A percentile compares a stretch with the other conserved stretches of the same genome.
These are phyloP conservation scores for Dalechampia spathulata DNA, from an alignment of 441 rosid species.

Conservation along the genomic window DNA sequence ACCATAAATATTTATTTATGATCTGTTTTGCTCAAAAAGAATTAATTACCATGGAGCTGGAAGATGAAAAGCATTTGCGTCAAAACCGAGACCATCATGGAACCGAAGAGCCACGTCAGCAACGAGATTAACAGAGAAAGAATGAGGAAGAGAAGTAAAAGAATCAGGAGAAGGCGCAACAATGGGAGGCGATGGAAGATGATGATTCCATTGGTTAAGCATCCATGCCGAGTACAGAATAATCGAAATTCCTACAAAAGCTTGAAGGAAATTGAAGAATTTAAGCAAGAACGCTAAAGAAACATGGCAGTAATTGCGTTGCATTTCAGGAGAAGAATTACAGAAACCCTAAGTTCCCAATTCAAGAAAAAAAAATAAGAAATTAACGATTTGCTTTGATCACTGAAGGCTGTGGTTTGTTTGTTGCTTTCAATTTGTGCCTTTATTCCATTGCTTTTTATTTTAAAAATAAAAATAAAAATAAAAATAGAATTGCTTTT, in stretches of 20 bases:
- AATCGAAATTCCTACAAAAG: slow-evolving; percentile 55
- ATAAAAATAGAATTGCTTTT: too few species aligned
- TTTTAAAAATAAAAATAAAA: too few species aligned
- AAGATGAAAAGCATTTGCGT: slow-evolving; percentile 32
- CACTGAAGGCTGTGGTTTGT: too few species aligned
- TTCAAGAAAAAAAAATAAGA: not conserved
- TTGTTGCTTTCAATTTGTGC: too few species aligned
- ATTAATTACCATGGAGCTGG: slow-evolving; percentile 52
- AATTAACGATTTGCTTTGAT: too few species aligned
- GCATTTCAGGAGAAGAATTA: slow-evolving; percentile 16
- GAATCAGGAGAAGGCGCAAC: slow-evolving; percentile 36
- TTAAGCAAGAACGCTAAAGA: slow-evolving; percentile 58
- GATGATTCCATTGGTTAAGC: slow-evolving; percentile 61
- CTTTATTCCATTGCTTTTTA: too few species aligned
- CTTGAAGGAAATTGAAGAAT: slow-evolving; percentile 59
- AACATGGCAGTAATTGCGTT: slow-evolving; percentile 53
- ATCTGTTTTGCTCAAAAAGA: too few species aligned
- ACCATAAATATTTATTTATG: too few species aligned
- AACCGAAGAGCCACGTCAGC: slow-evolving; percentile 23
- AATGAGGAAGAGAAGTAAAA: slow-evolving; percentile 8
- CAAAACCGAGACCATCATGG: slow-evolving; percentile 25
- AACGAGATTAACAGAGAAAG: slow-evolving; percentile 20
- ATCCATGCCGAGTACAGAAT: slow-evolving; percentile 65
- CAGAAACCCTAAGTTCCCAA: not conserved
- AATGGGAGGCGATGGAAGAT: slow-evolving; percentile 22